Evolutionary conservation across 1,139 yeast genomes (phyloP).

Genomic region (Debaryomyces sp.): DNA sequence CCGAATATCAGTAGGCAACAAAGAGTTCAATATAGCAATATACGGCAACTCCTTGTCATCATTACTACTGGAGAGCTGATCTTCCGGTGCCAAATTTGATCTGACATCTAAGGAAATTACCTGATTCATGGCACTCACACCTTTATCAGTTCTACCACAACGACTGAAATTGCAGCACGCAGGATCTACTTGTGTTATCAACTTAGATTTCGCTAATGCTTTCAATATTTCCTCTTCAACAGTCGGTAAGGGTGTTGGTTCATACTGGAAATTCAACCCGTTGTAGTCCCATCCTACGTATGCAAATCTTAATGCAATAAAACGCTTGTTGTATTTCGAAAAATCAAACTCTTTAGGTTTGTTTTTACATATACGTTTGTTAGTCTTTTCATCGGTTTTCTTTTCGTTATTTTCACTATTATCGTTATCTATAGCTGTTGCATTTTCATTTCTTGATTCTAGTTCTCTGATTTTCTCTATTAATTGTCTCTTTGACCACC

Average conservation of each 20-base stretch:
- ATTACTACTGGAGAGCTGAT: conserved; percentile 56
- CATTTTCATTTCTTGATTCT: conserved; percentile 31
- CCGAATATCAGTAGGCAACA: conserved; percentile 79
- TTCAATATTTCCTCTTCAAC: conserved; percentile 77
- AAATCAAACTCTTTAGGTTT: conserved; percentile 65
- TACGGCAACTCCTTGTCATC: conserved; percentile 79
- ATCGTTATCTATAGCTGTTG: background rate
- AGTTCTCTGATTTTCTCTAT: conserved; percentile 50
- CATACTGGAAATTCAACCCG: conserved; percentile 83
- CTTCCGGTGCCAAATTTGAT: conserved; percentile 58
- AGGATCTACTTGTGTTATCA: conserved; percentile 65
- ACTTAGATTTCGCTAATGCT: conserved; percentile 67
- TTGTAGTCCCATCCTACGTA: conserved; percentile 93
- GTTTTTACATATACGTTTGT: conserved; percentile 16
- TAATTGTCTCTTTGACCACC: conserved; percentile 57
- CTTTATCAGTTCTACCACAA: conserved; percentile 96
- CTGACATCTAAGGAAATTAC: conserved; percentile 82
- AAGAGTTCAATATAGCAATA: conserved; percentile 69
- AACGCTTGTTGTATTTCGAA: conserved; percentile 63
- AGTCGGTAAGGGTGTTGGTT: conserved; percentile 79
- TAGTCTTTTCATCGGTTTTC: background rate
- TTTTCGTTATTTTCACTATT: background rate
- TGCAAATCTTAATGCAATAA: conserved; percentile 79
- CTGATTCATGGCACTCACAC: conserved; percentile 96
- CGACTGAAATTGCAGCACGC: conserved; percentile 74